Conservation (phyloP, 2,329 filamentous ascomycete species). For the Thelonectria blattea region DNA sequence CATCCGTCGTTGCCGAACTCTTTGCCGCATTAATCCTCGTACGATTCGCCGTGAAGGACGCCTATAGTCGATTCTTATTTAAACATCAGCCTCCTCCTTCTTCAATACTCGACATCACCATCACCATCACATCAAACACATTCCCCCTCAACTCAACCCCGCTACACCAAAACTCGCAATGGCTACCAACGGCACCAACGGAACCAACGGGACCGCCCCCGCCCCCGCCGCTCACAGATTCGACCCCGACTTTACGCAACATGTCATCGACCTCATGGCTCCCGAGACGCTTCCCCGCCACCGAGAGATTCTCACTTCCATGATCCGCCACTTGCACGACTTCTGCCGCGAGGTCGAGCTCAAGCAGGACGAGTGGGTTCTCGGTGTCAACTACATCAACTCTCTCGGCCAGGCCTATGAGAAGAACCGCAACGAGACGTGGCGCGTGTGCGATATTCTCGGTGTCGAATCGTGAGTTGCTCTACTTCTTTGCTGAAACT, state of each 20-base stretch:
- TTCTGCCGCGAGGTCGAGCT: slow-evolving; percentile 80
- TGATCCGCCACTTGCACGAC: slow-evolving; percentile 78
- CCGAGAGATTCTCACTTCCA: slow-evolving; percentile 65
- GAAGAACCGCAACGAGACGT: slow-evolving; percentile 74
- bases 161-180: background rate
- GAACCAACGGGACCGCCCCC: slow-evolving; percentile 11
- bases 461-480: slow-evolving; percentile 70
- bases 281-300: slow-evolving; percentile 70
- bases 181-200: slow-evolving; percentile 5
- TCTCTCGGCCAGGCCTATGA: slow-evolving; percentile 72
- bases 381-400: slow-evolving; percentile 78
- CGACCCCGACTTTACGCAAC: slow-evolving; percentile 78
- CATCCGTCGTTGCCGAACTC: slow-evolving; percentile 22
- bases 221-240: slow-evolving; percentile 49
- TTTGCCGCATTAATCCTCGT: slow-evolving; percentile 21
- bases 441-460: slow-evolving; percentile 74
- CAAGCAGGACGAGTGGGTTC: slow-evolving; percentile 77
- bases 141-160: slow-evolving; percentile 22
- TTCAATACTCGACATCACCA: background rate
- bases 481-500: slow-evolving; percentile 21
- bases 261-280: slow-evolving; percentile 76
- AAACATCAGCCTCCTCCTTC: slow-evolving; percentile 4
- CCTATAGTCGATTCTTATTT: background rate
- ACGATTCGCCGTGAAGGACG: slow-evolving; percentile 17
- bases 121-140: background rate